A percentile compares a stretch with the other conserved stretches of the same genome.
Evolutionary conservation across 768 basidiomycete species (phyloP).

Genomic region (Suillus decipiens): DNA sequence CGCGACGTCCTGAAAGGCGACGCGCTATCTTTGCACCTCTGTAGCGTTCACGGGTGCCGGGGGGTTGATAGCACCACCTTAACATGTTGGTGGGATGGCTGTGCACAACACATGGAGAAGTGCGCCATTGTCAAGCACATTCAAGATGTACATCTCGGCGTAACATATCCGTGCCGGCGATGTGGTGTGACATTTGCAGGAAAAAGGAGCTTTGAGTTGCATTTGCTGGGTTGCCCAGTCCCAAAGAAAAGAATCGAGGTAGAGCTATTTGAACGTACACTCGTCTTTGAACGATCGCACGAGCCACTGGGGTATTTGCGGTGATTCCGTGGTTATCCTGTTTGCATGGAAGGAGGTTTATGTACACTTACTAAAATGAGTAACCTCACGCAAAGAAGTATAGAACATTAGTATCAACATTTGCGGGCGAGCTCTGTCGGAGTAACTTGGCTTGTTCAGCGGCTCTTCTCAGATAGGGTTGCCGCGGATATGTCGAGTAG

Average conservation of each 20-base stretch:
- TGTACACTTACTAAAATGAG: neutral
- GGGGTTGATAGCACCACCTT: neutral
- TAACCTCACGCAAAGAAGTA: neutral
- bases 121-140: neutral
- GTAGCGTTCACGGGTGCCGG: neutral
- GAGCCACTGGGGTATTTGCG: neutral
- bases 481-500: neutral
- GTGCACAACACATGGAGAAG: neutral
- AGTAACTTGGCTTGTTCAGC: neutral
- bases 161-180: constrained; percentile 3
- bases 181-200: neutral
- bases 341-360: neutral
- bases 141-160: constrained; percentile 2
- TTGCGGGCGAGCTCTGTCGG: neutral
- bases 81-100: constrained; percentile 6
- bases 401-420: neutral
- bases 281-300: neutral
- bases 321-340: neutral
- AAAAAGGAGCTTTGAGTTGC: constrained; percentile 1
- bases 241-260: neutral
- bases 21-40: constrained; percentile 1
- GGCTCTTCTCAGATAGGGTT: neutral
- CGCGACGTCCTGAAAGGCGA: neutral
- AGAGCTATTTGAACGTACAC: neutral
- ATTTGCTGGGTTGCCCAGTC: neutral